Base-by-base conservation (phyloP, 345 rosid species). In the Hypericum androsaemum region DNA sequence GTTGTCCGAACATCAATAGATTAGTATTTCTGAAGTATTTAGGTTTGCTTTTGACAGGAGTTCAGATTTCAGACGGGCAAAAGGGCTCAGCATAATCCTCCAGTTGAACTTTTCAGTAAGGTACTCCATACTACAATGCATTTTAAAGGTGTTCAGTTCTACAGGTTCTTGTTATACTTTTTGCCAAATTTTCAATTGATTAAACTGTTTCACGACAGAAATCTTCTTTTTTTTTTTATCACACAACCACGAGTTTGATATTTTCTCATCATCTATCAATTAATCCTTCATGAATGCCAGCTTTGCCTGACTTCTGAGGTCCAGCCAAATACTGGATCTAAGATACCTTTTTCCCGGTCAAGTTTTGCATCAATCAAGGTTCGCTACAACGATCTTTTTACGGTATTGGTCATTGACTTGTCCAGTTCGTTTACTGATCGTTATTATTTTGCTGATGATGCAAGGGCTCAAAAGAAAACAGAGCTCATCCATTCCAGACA, bases 401-500 rank as follows among this genome's bases (percentile, higher is more conserved):
- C 12, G 22, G 11, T 47, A 58, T 47, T 11, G 5, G 41, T 50
- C 36, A 37, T 46, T 45, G n/a, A 32, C 13, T 14, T 56, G 47
- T n/a, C 50, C 50, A 36, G 39, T 57, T 37, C 40, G 12, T 49
- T 63, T 51, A 38, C 39, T 54, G 32, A 22, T 50, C 42, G 46
- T 43, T 53, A 43, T 71, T 45, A 62, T 70, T 58, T 47, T 67
- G 70, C 68, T 56, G 13, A 63, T 73, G 69, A 63, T 68, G 60
- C 44, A 72, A 92, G 98, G 88, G 80, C 74, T 74, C 81, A 71
- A 92, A 92, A 79, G 98, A 92, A 78, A 92, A 87, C 56, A 81
- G 82, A 83, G 52, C 57, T 64, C 72, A 73, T 59, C 11, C 69
- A 58, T 64, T 82, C 64, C 87, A 63, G 72, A 74, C 69, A 71